These are phyloP conservation scores for Fusarium lyarnte DNA, from an alignment of 2,329 filamentous ascomycete species.

Conservation along the genomic window DNA sequence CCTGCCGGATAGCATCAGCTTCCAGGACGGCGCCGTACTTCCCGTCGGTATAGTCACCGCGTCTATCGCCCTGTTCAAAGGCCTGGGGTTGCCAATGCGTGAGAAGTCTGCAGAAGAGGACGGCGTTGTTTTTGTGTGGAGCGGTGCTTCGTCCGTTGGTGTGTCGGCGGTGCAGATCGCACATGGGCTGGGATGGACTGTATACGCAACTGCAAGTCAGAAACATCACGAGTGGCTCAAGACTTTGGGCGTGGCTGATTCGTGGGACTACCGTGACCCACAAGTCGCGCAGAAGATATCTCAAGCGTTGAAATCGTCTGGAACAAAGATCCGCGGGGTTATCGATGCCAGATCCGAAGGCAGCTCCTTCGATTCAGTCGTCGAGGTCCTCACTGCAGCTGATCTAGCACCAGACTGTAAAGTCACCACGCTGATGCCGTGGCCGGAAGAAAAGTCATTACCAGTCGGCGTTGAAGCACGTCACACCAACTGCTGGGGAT, in stretches of 20 bases:
- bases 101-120: constrained; percentile 34
- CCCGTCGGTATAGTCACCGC: background rate
- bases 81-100: constrained; percentile 1
- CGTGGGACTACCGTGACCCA: background rate
- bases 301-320: rapidly evolving
- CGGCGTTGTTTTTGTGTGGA: constrained; percentile 44
- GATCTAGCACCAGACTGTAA: rapidly evolving
- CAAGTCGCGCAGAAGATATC: background rate
- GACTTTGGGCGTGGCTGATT: background rate
- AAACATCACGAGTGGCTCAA: constrained; percentile 20
- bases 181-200: constrained; percentile 11
- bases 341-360: background rate
- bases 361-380: background rate
- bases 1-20: constrained; percentile 14
- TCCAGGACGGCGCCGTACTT: constrained; percentile 34
- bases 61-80: background rate
- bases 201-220: constrained; percentile 19
- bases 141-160: constrained; percentile 44
- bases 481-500: background rate
- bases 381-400: rapidly evolving
- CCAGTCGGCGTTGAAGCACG: background rate
- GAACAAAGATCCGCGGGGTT: rapidly evolving
- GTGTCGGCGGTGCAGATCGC: constrained; percentile 26
- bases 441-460: rapidly evolving
- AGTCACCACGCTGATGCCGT: background rate